Percentiles rank a stretch among this genome's conserved stretches.
These are phyloP conservation scores for Silene uniflora DNA, from an alignment of 148 eudicot genomes.

Conservation along the genomic window DNA sequence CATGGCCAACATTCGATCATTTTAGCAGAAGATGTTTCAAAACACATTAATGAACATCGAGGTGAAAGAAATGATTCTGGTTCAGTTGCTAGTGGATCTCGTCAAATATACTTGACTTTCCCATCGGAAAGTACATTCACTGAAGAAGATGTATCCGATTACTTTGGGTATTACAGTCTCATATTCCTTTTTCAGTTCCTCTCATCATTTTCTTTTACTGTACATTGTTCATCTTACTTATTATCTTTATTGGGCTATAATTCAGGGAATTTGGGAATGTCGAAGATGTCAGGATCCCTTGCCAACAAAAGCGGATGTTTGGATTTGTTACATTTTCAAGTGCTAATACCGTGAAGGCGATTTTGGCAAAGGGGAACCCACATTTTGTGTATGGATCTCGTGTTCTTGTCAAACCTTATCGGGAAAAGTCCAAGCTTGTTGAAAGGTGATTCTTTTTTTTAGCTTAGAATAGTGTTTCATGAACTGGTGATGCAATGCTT, in stretches of 20 bases:
- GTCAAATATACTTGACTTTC: constrained; percentile 63
- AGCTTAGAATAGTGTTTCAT: neutral
- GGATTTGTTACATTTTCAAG: constrained; percentile 52
- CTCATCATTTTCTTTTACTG: neutral
- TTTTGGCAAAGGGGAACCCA: constrained; percentile 43
- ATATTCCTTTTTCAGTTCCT: neutral
- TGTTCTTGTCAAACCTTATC: constrained; percentile 57
- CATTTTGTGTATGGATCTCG: constrained; percentile 58
- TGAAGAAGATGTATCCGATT: constrained; percentile 54
- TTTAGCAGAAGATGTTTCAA: constrained; percentile 54
- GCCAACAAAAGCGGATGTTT: constrained; percentile 55
- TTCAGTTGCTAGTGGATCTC: constrained; percentile 47
- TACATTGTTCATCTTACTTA: neutral
- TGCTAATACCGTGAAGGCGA: constrained; percentile 36
- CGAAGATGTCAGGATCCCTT: constrained; percentile 56
- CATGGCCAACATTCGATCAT: constrained; percentile 59
- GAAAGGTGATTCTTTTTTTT: constrained; percentile 32
- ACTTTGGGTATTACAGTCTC: constrained; percentile 43
- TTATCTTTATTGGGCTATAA: neutral
- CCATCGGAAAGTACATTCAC: constrained; percentile 64
- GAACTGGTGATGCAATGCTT: neutral
- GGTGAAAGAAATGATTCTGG: constrained; percentile 54
- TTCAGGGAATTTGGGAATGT: constrained; percentile 45
- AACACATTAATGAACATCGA: constrained; percentile 34
- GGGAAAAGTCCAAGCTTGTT: constrained; percentile 39